Evolutionary conservation across 257 asterid species (phyloP), one percentile per base, ranked within the genome.

Genomic region (Solanum okadae): DNA sequence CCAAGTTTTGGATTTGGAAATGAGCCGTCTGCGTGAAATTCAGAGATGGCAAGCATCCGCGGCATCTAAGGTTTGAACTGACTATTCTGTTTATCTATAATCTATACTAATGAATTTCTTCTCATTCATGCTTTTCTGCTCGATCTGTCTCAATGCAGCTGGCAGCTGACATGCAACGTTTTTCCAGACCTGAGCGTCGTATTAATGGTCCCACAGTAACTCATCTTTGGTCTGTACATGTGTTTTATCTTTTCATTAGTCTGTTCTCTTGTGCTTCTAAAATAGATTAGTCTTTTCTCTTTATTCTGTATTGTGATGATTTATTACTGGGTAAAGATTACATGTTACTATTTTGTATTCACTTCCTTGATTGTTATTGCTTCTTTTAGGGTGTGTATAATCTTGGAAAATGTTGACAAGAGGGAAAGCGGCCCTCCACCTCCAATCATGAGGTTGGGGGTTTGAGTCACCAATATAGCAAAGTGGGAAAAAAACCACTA

Each of bases 41-140:
- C 99, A 97, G 91, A 94, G 95, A n/a, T 97, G 99, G 99, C 99
- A 97, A 92, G 96, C 98, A 83, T 93, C 98, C 49, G 96, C 99
- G 23, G 92, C 99, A 85, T 94, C 99, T 37, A 97, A 97, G 93
- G 99, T 92, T 88, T 65, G 94, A 88, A 46, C 75, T 76, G 38
- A 52, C 75, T 22, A 65, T 87, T 88, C 84, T 79, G 85, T 83
- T 79, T 22, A 23, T 68, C 86, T 88, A 27, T 88, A 65, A 44
- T 84, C 85, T 85, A 87, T 90, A 85, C 88, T 8, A 87, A 89
- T 84, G 78, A 73, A 85, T 90, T 90, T 76, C 68, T 49, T 81
- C 86, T 81, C 44, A 73, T 68, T 49, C 83, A 38, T 52, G 59
- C 44, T 86, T 71, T 86, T 86, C 71, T 86, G 88, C 85, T 86